Base-by-base conservation (phyloP, 768 basidiomycete genomes). In the Boletus bicolor region DNA sequence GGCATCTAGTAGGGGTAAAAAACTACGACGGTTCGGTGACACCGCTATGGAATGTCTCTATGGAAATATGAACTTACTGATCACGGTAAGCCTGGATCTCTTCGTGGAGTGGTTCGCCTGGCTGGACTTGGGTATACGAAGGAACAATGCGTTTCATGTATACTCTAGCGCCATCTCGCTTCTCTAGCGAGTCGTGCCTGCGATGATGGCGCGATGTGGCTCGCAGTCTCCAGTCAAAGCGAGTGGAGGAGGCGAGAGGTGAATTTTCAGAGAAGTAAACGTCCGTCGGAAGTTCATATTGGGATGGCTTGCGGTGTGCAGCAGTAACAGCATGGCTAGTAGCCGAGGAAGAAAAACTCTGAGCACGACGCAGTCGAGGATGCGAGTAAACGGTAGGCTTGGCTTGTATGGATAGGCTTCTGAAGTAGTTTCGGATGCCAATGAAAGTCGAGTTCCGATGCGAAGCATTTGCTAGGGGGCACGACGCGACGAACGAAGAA, bases 211-310 rank as follows among this genome's bases (percentile, higher is more conserved):
- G 74, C 14, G 85, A 86, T 11, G 73, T 56, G 8, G 85, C 79
- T 19, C 83, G 76, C 38, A 75, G 62, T 41, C 84, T 76, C 87
- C 87, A 89, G 62, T 88, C 81, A 66, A 83, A 86, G 7, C 86
- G 64, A 30, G 63, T 28, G 11, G 66, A 57, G 11, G 71, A 65
- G 1, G 49, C 28, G 17, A 69, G 64, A 26, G 69, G 68, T 0
- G 68, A 69, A 46, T 59, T 52, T 52, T 69, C 71, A 26, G 71
- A 65, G 14, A 72, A 72, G 51, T 64, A 71, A 1, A 49, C 48
- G 41, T 71, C 70, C 6, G 62, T 58, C n/a, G 69, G 62, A 10
- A 69, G 60, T 19, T 65, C 56, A 17, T 60, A 56, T 7, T 55
- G 57, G 28, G 63, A 59, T 14, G 59, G 57, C 24, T 62, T 64